Base-by-base conservation (phyloP, 345 rosid genomes). In the Populus euphratica region DNA sequence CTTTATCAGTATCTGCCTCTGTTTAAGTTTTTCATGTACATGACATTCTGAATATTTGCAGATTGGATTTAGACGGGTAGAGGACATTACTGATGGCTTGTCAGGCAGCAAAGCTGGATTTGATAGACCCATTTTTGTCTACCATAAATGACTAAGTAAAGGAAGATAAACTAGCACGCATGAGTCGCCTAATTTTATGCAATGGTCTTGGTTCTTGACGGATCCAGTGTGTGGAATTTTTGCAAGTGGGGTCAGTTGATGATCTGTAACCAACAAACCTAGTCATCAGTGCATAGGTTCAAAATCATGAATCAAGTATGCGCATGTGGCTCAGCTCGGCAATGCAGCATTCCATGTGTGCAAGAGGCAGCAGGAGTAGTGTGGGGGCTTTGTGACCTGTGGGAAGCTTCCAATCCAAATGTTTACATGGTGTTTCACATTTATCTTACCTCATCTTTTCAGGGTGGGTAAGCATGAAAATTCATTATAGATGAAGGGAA, bases 51-150 rank as follows among this genome's bases (percentile, higher is more conserved):
- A 10, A 67, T 56, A 23, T 76, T 73, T 79, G 85, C 93, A 95
- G 98, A 86, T 95, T 83, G 99, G 99, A 29, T 95, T 95, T 78
- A 90, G 94, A 82, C 86, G 75, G 25, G 98, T 90, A 4, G 97
- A 92, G 85, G 96, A 91, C 77, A 62, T 95, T 33, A 87, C 96
- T 75, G 83, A 94, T 36, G 47, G 85, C 76, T 83, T 93, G 80
- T 85, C 93, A 0, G 93, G 91, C 50, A 81, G 88, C 78, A 93
- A 79, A 85, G 73, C 85, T 36, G 99, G 98, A 73, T 95, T 95
- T 68, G 80, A 92, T 67, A 88, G 98, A 77, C 94, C 94, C 21
- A 82, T 95, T 73, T 89, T 95, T 78, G 93, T 86, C 20, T 95
- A 91, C 81, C 85, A 83, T 77, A 95, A 93, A 85, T 94, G 86